Percentiles rank a stretch among this genome's conserved stretches.
phyloP scores from a whole-genome alignment of 2,329 filamentous ascomycete species.

The Alternaria sp. region DNA sequence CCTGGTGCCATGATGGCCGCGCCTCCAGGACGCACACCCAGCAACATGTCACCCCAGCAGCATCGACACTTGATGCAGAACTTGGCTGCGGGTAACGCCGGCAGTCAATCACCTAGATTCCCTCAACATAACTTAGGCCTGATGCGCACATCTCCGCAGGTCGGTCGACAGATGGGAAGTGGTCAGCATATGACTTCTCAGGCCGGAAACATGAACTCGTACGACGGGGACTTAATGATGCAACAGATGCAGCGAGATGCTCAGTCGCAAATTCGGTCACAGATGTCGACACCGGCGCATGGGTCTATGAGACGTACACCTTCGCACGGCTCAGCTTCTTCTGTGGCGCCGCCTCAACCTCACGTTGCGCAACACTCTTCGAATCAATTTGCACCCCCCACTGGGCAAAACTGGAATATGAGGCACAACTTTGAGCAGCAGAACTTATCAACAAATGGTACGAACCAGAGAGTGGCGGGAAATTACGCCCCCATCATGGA shows the following conservation, averaged over 20 bases:
- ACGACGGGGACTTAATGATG: neutral
- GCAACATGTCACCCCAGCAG: neutral
- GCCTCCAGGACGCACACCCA: neutral
- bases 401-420: neutral
- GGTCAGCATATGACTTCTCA: neutral
- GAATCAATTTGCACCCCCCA: neutral
- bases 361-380: neutral
- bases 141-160: neutral
- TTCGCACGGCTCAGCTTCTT: neutral
- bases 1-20: neutral
- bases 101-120: neutral
- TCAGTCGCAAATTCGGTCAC: neutral
- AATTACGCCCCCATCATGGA: neutral
- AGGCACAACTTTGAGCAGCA: neutral
- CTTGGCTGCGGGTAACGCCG: neutral
- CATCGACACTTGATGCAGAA: neutral
- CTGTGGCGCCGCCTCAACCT: neutral
- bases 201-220: neutral
- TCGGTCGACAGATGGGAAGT: neutral
- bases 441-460: neutral
- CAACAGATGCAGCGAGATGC: neutral
- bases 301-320: neutral
- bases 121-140: neutral
- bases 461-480: neutral
- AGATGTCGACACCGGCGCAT: neutral